phyloP scores from a whole-genome alignment of 352 stramenopile genomes.

The Globisporangium cystogenes region DNA sequence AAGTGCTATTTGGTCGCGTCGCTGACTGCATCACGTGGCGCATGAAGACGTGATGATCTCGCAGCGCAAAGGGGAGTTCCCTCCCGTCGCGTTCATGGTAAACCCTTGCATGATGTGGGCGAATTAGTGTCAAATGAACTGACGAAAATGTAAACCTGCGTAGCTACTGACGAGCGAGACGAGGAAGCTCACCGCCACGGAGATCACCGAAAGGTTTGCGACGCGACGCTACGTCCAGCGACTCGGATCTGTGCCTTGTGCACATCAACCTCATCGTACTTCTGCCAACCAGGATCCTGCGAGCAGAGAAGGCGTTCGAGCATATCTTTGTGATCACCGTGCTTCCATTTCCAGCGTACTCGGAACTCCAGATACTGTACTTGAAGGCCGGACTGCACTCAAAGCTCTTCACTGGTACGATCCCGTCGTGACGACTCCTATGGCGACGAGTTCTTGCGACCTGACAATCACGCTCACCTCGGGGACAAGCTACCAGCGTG shows the following conservation, averaged over 20 bases:
- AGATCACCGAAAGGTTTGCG: conserved; percentile 50
- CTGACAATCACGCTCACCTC: neutral
- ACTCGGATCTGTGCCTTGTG: neutral
- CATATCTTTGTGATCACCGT: conserved; percentile 48
- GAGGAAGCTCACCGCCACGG: conserved; percentile 32
- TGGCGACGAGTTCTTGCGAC: neutral
- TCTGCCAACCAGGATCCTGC: conserved; percentile 25
- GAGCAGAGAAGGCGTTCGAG: conserved; percentile 56
- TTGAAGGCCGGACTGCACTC: conserved; percentile 30
- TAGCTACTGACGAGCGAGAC: conserved; percentile 14
- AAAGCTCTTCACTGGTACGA: conserved; percentile 41
- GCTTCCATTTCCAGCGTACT: conserved; percentile 32
- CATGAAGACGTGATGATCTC: conserved; percentile 72
- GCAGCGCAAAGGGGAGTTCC: conserved; percentile 59
- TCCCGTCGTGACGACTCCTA: neutral
- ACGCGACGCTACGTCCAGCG: neutral
- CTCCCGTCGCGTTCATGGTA: conserved; percentile 68
- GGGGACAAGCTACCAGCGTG: conserved; percentile 12
- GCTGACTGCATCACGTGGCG: neutral
- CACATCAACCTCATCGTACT: neutral
- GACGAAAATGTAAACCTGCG: neutral
- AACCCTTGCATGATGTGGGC: neutral
- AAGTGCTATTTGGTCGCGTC: neutral
- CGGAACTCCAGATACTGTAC: conserved; percentile 40
- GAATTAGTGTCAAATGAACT: neutral